Evolutionary conservation across 257 asterid species (phyloP), one percentile per base, ranked within the genome.

Genomic region (Striga asiatica): DNA sequence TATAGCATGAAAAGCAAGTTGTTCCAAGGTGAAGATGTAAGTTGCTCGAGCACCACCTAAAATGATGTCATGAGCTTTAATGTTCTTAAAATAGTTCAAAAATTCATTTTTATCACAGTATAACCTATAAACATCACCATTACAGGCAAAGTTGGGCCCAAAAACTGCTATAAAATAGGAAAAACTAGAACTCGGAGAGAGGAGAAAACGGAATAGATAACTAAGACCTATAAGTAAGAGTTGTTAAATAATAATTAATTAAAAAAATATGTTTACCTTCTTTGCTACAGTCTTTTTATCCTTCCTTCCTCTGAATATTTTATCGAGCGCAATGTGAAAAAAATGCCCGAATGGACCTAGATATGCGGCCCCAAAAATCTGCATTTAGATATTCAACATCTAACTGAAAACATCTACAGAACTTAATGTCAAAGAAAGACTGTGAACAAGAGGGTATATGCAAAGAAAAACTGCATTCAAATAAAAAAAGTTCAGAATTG

Each of bases 301-400:
- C 65, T 71, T 85, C 75, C 82, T 92, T 69, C 97, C 99, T 81
- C 84, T 84, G 80, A 88, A 88, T 62, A 84, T 52, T 60, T 83
- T 92, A 66, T 92, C 99, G 54, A 92, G 73, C 54, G 85, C 13
- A 34, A 79, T 71, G 80, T 92, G 94, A 62, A 77, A 81, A 71
- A 55, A 92, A 72, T 92, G 99, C 45, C 99, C 95, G 47, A 82
- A 52, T 39, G 99, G 99, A 54, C 99, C 97, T 34, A 92, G 81
- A 72, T 92, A 88, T 31, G 86, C 94, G 58, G 85, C 78, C 4
- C 99, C 97, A 62, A 88, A 80, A 54, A 92, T 59, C 99, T 88
- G 84, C 69, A 73, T 47, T 61, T 32, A 54, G 24, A 32, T 19
- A 66, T 62, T 12, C 18, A 11, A 54, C 65, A 37, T 55, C 38